Percentiles rank a stretch among this genome's conserved stretches.
Evolutionary conservation across 2,329 filamentous ascomycete species (phyloP).

Genomic region (Pseudocercospora fijiensis): DNA sequence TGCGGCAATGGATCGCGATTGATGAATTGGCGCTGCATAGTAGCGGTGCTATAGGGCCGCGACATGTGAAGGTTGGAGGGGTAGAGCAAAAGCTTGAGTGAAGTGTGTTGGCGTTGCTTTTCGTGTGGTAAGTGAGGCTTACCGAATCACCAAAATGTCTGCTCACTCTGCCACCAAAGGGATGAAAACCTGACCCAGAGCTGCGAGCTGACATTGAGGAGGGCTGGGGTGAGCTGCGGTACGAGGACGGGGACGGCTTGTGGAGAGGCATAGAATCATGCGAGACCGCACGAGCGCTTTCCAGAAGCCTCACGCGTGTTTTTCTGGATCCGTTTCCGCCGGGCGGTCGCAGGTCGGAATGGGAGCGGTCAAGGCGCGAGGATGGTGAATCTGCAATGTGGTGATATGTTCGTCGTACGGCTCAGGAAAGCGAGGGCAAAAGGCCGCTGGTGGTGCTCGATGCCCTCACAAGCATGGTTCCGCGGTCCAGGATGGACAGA

Average conservation of each 20-base stretch:
- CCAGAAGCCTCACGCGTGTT: background rate
- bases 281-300: background rate
- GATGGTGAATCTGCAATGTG: background rate
- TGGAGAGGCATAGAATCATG: slow-evolving; percentile 14
- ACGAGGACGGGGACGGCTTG: slow-evolving; percentile 15
- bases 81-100: background rate
- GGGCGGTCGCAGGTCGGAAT: background rate
- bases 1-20: slow-evolving; percentile 7
- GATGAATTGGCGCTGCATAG: background rate
- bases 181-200: slow-evolving; percentile 48
- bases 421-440: background rate
- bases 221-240: slow-evolving; percentile 2
- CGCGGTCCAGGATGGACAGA: background rate
- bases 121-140: slow-evolving; percentile 25
- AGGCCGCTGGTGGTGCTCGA: background rate
- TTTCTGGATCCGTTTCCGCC: background rate
- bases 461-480: background rate
- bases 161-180: slow-evolving; percentile 54
- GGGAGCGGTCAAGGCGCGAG: background rate
- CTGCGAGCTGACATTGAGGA: slow-evolving; percentile 17
- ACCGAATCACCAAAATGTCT: slow-evolving; percentile 54
- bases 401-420: background rate
- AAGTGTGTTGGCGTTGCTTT: background rate
- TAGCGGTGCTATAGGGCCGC: background rate
- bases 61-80: slow-evolving; percentile 3